phyloP scores from a whole-genome alignment of 163 green algal genomes.

The Scenedesmus sp. region DNA sequence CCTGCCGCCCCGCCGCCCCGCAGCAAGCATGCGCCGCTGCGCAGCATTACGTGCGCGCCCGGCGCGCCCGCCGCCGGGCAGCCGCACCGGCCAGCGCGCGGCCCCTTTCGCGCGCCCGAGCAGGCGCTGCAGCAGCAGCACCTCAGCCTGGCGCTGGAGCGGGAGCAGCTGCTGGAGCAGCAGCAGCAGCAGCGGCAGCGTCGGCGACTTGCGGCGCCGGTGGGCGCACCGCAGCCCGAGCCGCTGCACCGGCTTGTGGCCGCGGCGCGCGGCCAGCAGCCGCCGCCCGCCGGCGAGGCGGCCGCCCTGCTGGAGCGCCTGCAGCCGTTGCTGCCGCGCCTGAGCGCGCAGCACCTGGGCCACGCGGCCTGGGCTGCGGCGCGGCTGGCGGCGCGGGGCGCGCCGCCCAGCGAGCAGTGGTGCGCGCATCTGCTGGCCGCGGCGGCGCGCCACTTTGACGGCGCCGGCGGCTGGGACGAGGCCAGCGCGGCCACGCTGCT shows the following conservation, averaged over 20 bases:
- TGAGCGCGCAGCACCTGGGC: background rate
- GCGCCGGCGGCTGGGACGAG: constrained; percentile 13
- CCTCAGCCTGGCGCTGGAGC: too few relatives aligned
- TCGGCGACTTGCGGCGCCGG: too few relatives aligned
- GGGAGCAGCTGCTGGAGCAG: background rate
- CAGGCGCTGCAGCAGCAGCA: constrained; percentile 12
- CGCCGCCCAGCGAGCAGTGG: background rate
- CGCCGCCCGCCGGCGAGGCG: background rate
- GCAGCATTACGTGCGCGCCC: background rate
- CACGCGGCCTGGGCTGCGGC: constrained; percentile 16
- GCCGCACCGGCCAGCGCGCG: constrained; percentile 1
- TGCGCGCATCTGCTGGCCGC: background rate
- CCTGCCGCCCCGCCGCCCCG: background rate
- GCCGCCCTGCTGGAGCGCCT: background rate
- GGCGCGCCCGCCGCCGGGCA: background rate
- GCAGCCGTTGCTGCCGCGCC: constrained; percentile 5
- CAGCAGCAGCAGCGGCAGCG: constrained; percentile 5
- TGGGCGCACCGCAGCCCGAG: background rate
- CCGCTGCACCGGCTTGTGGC: background rate
- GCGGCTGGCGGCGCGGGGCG: constrained; percentile 3
- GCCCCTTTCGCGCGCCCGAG: background rate
- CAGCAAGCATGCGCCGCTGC: constrained; percentile 31
- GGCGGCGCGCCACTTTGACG: background rate
- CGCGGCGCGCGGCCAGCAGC: background rate
- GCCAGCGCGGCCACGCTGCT: constrained; percentile 13